Conservation (phyloP, 257 asterid species). For the Nemophila menziesii region DNA sequence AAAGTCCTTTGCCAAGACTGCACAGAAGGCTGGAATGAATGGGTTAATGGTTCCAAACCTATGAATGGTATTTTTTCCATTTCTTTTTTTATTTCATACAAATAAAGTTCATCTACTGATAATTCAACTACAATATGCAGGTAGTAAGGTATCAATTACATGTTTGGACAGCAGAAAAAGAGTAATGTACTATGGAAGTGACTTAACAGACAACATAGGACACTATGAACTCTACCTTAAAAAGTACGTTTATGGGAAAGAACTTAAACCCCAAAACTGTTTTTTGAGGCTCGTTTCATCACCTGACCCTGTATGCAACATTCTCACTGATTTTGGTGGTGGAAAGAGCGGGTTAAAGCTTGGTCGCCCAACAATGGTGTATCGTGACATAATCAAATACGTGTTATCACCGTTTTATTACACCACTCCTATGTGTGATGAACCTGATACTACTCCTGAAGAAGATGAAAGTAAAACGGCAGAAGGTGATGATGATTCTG, state of each 20-base stretch:
- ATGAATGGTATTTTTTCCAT: slow-evolving; percentile 61
- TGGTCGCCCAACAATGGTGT: slow-evolving; percentile 44
- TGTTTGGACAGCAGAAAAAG: slow-evolving; percentile 61
- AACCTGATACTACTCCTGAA: slow-evolving; percentile 40
- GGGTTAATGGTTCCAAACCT: slow-evolving; percentile 68
- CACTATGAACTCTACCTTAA: slow-evolving; percentile 37
- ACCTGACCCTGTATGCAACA: slow-evolving; percentile 71
- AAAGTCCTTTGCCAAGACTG: slow-evolving; percentile 85
- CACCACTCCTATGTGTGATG: slow-evolving; percentile 89
- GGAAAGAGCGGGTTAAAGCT: slow-evolving; percentile 67
- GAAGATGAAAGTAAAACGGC: not conserved
- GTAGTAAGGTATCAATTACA: slow-evolving; percentile 60
- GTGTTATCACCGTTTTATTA: slow-evolving; percentile 59
- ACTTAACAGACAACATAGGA: slow-evolving; percentile 55
- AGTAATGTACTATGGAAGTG: slow-evolving; percentile 61
- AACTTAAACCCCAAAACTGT: slow-evolving; percentile 42
- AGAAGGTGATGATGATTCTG: not conserved
- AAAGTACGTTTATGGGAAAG: slow-evolving; percentile 31
- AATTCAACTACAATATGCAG: too few species aligned
- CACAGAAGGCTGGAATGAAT: slow-evolving; percentile 49
- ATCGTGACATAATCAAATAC: slow-evolving; percentile 48
- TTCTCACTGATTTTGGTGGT: slow-evolving; percentile 69
- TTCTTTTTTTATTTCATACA: not conserved
- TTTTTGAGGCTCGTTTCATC: slow-evolving; percentile 69
- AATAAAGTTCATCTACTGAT: too few species aligned